A percentile compares a stretch with the other conserved stretches of the same genome.
phyloP scores from a whole-genome alignment of 2,329 filamentous ascomycete genomes.

The Colletotrichum plurivorum region DNA sequence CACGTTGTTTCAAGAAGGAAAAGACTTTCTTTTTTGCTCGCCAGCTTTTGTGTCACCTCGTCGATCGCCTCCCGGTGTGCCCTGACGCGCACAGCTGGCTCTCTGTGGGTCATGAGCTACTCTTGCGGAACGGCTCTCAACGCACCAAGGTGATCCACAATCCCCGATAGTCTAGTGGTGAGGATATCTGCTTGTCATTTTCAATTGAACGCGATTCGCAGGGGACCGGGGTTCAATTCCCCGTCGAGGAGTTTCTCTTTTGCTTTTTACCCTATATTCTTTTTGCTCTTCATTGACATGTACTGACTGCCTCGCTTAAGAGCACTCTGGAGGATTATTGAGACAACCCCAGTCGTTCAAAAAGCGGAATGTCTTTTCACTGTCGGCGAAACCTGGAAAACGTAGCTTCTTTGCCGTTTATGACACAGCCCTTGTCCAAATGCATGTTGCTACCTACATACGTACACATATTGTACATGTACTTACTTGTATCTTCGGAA shows the following conservation, averaged over 20 bases:
- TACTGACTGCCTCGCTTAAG: neutral
- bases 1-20: no score
- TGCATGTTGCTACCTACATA: no score
- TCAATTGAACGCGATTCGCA: neutral
- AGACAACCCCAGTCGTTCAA: no score
- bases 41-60: neutral
- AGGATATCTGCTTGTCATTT: constrained; percentile 3
- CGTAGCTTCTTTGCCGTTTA: no score
- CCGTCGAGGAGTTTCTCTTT: neutral
- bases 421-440: no score
- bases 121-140: neutral
- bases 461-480: no score
- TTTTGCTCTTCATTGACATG: neutral
- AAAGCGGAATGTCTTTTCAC: no score
- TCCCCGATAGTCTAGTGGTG: constrained; percentile 8
- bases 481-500: no score
- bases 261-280: neutral
- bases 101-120: neutral
- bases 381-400: no score
- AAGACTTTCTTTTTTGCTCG: neutral
- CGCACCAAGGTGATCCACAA: neutral
- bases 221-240: constrained; percentile 8
- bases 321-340: no score
- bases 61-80: neutral
- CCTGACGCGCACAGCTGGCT: neutral